phyloP scores from a whole-genome alignment of 2,329 filamentous ascomycete genomes.

The Paracoccidioides brasiliensis region DNA sequence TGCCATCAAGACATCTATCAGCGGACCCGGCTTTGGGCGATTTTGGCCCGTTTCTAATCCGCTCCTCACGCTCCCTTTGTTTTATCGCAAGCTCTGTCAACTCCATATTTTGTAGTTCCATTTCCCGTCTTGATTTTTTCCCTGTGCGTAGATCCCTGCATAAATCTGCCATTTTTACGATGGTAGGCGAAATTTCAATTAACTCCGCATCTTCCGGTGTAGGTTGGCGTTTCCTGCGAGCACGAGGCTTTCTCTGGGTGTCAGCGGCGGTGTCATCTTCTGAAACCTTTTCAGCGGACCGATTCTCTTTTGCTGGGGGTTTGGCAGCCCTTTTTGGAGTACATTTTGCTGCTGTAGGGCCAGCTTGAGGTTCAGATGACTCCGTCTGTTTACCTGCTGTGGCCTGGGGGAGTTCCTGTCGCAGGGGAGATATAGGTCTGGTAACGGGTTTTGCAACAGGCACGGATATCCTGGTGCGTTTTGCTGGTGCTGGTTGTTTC shows the following conservation, averaged over 20 bases:
- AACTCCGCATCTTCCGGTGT: slow-evolving; percentile 38
- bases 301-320: not conserved
- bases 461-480: slow-evolving; percentile 16
- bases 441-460: slow-evolving; percentile 3
- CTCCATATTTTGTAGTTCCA: slow-evolving; percentile 44
- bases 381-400: not conserved
- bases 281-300: slow-evolving; percentile 13
- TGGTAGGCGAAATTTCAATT: slow-evolving; percentile 40
- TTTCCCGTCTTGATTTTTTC: slow-evolving; percentile 44
- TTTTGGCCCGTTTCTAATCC: slow-evolving; percentile 2
- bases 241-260: slow-evolving; percentile 17
- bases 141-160: slow-evolving; percentile 42
- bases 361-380: not conserved
- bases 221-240: slow-evolving; percentile 25
- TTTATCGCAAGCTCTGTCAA: slow-evolving; percentile 39
- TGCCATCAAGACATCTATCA: slow-evolving; percentile 15
- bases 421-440: not conserved
- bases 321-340: slow-evolving; percentile 13
- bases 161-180: slow-evolving; percentile 46
- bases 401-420: not conserved
- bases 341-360: slow-evolving; percentile 7
- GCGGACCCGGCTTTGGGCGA: slow-evolving; percentile 2
- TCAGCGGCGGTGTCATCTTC: slow-evolving; percentile 10
- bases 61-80: slow-evolving; percentile 26
- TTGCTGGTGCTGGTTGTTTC: slow-evolving; percentile 19